These are phyloP conservation scores for Gentiana dahurica DNA, from an alignment of 257 asterid species.

Conservation along the genomic window DNA sequence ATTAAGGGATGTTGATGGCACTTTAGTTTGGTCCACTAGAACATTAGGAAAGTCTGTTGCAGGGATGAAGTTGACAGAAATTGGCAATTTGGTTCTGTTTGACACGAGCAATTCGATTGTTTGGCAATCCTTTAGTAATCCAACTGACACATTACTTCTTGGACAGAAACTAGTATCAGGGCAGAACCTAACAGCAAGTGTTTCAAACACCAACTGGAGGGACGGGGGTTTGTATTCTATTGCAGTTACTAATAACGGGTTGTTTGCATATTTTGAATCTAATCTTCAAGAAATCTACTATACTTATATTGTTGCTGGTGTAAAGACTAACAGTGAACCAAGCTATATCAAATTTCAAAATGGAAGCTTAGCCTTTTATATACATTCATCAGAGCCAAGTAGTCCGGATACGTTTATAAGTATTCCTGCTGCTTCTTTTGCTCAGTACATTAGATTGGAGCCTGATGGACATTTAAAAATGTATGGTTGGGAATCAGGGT, in stretches of 20 bases:
- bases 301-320: neutral
- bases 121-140: slow-evolving; percentile 24
- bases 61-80: slow-evolving; percentile 9
- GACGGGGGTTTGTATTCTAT: slow-evolving; percentile 8
- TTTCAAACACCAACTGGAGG: slow-evolving; percentile 9
- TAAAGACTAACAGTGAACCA: neutral
- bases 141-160: slow-evolving; percentile 15
- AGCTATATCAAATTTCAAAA: neutral
- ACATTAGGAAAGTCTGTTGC: slow-evolving; percentile 10
- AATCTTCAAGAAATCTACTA: slow-evolving; percentile 15
- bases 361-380: slow-evolving; percentile 4
- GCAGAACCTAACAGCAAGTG: slow-evolving; percentile 14
- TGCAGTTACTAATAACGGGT: slow-evolving; percentile 1
- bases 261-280: slow-evolving; percentile 9
- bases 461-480: slow-evolving; percentile 18
- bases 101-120: slow-evolving; percentile 1
- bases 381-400: slow-evolving; percentile 17
- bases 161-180: slow-evolving; percentile 15
- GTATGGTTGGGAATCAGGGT: slow-evolving; percentile 10
- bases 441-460: slow-evolving; percentile 12
- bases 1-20: slow-evolving; percentile 14
- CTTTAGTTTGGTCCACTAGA: slow-evolving; percentile 15
- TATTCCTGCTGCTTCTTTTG: slow-evolving; percentile 7
- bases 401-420: neutral
- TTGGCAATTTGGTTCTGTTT: slow-evolving; percentile 16